Evolutionary conservation across 2,329 filamentous ascomycete genomes (phyloP), one percentile per base, ranked within the genome.

Genomic region (Cryphonectria parasitica): DNA sequence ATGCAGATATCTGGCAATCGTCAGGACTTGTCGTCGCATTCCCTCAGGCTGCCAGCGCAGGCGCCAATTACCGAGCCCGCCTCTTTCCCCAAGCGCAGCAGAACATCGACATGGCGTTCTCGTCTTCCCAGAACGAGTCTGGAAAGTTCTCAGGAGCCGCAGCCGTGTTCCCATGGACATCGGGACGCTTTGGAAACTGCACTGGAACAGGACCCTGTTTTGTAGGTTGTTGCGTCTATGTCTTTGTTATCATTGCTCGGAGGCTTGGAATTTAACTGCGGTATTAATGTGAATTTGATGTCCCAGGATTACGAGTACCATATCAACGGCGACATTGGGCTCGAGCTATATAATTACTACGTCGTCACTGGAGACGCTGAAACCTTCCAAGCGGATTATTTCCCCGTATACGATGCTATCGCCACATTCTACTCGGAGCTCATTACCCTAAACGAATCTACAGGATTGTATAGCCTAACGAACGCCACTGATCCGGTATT

Each of bases 401-500:
- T 89, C 71, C 89, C 91, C 0, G 85, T 93, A 39, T 89, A 90
- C 64, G 86, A 92, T 72, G 87, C 88, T 0, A 82, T 90, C 56
- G 89, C 90, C 0, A 85, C 86, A 1, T 84, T 91, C 71, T 91
- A 88, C 73, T 83, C 85, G 0, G 84, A 92, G 71, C 73, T 92
- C 0, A 78, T 92, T 1, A 82, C 85, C 61, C 88, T 82, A 74
- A 92, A 92, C 74, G 83, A 85, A 22, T 86, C 86, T 0, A 82
- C 80, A 4, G 66, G 66, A 11, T 25, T 25, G 13, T 85, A 83
- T 76, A 82, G 82, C 1, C 80, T 83, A 60, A 86, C 80, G 19
- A 91, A 93, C 73, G 90, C 91, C 79, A 93, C 91, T 0, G 91
- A 94, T 78, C 91, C 91, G 1, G 87, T 89, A 80, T 75, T 82